phyloP scores from a whole-genome alignment of 2,329 filamentous ascomycete species.

The Epichloe gansuensis region DNA sequence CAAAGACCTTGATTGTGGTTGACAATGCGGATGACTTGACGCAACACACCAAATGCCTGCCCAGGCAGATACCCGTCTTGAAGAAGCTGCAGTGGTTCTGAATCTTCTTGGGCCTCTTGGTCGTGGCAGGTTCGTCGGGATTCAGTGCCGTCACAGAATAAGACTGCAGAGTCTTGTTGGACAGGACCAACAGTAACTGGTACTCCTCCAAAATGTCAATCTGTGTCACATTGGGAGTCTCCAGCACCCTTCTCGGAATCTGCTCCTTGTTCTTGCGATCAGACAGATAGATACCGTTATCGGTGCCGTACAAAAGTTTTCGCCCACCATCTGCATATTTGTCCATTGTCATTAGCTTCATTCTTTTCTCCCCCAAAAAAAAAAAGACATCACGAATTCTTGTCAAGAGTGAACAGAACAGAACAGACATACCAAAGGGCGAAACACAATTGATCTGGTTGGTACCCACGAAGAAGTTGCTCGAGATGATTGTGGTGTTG shows the following conservation, averaged over 20 bases:
- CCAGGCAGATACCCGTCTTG: conserved; percentile 90
- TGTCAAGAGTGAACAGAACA: neutral
- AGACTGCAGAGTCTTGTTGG: conserved; percentile 85
- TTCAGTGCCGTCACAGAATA: conserved; percentile 83
- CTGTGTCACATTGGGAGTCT: conserved; percentile 79
- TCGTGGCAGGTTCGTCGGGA: conserved; percentile 64
- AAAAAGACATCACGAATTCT: neutral
- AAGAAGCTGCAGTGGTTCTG: conserved; percentile 97
- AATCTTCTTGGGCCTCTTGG: conserved; percentile 88
- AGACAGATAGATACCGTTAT: conserved; percentile 83
- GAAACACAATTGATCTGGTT: conserved; percentile 93
- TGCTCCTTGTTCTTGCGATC: conserved; percentile 82
- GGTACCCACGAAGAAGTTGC: conserved; percentile 46
- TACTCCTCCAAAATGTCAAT: conserved; percentile 96
- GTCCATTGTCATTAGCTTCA: conserved; percentile 4
- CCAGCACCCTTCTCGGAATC: conserved; percentile 70
- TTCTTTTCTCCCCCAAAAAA: neutral
- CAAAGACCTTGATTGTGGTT: conserved; percentile 97
- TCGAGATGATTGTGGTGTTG: conserved; percentile 53
- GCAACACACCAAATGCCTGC: conserved; percentile 87
- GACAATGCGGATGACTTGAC: conserved; percentile 90
- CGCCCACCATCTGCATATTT: conserved; percentile 65
- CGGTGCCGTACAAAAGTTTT: conserved; percentile 89
- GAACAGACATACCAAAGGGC: conserved; percentile 57
- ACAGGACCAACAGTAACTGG: conserved; percentile 76